These are phyloP conservation scores for Astrocystis sublimbata DNA, from an alignment of 495 filamentous ascomycete genomes.

Conservation along the genomic window DNA sequence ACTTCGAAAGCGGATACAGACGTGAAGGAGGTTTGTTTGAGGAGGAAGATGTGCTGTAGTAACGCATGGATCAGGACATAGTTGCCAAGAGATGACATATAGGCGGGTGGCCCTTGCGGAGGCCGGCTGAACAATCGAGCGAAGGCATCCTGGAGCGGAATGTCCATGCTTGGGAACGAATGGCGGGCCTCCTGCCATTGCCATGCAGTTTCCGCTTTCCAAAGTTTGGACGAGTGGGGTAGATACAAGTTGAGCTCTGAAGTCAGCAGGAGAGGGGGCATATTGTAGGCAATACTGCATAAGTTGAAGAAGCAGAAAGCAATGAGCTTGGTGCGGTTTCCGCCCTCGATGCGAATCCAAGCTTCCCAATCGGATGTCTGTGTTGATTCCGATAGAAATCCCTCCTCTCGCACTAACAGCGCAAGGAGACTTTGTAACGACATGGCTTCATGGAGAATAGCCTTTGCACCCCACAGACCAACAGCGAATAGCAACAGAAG, in stretches of 20 bases:
- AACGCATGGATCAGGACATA: constrained; percentile 69
- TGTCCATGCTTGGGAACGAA: constrained; percentile 43
- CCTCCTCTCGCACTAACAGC: constrained; percentile 56
- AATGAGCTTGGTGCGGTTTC: constrained; percentile 58
- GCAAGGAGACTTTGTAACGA: constrained; percentile 56
- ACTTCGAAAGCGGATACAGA: constrained; percentile 45
- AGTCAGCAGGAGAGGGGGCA: constrained; percentile 58
- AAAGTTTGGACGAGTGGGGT: constrained; percentile 55
- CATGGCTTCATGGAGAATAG: constrained; percentile 58
- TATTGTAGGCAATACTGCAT: constrained; percentile 60
- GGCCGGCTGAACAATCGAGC: constrained; percentile 48
- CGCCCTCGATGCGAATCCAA: constrained; percentile 57
- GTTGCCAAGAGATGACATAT: constrained; percentile 63
- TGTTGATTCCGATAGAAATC: constrained; percentile 44
- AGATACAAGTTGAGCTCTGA: constrained; percentile 63
- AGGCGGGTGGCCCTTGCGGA: constrained; percentile 49
- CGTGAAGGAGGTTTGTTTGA: constrained; percentile 59
- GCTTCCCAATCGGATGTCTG: constrained; percentile 55
- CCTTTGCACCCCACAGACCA: constrained; percentile 58
- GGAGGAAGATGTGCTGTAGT: constrained; percentile 67
- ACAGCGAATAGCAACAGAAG: constrained; percentile 58
- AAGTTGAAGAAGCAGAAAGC: constrained; percentile 62
- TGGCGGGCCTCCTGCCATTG: constrained; percentile 53
- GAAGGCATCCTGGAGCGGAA: constrained; percentile 53
- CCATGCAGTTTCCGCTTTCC: constrained; percentile 53